Evolutionary conservation across 345 rosid genomes (phyloP), one percentile per base, ranked within the genome.

Genomic region (Nasturtium officinale): DNA sequence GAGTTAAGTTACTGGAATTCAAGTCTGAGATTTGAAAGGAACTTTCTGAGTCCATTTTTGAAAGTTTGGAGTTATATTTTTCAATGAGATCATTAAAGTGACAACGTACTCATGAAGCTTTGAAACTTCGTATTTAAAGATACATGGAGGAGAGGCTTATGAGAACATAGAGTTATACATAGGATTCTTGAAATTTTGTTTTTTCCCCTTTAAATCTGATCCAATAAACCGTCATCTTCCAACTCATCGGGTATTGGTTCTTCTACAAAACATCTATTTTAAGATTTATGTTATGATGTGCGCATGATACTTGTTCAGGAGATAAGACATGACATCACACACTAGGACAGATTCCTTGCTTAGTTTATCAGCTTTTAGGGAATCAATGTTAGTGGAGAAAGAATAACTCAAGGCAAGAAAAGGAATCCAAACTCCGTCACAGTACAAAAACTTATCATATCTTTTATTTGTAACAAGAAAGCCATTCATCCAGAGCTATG

Each of bases 301-400:
- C 48, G 25, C 53, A 20, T 72, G 45, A 38, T 67, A 50, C 73
- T 59, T 74, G 33, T 59, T 58, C 46, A 57, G 30, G 48, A 51
- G 52, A 71, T 5, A 37, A 61, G 51, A 51, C n/a, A 75, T 53
- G 56, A 46, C 57, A 60, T 68, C 25, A n/a, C 65, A 54, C 15
- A 33, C 52, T 11, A 77, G 62, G 43, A 65, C 26, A 77, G 38
- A 77, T 77, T 77, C 80, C 15, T 77, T 77, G 72, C 76, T 77
- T 77, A 42, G 32, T 21, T 3, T 8, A 48, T 48, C 76, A 57
- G 67, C 57, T 50, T 38, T 20, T 5, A 54, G 23, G 50, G 72
- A 57, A 71, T 77, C 79, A 50, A 16, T 20, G 7, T 47, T 18
- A 76, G 80, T 76, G 80, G 80, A 29, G 80, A 64, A 63, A 65